These are phyloP conservation scores for Lathyrus tuberosus DNA, from an alignment of 306 rosid genomes.

Conservation along the genomic window DNA sequence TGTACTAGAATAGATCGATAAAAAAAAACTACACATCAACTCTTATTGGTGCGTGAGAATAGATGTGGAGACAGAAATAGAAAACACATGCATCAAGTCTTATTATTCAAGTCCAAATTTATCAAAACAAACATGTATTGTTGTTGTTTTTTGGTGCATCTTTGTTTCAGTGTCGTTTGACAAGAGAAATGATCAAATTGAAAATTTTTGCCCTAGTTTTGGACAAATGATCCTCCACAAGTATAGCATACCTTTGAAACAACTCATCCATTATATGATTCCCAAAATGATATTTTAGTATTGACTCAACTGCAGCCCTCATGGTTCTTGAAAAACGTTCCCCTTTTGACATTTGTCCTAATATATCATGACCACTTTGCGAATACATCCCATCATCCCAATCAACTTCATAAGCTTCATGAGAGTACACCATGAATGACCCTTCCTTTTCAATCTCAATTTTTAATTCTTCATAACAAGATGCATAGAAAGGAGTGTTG, in stretches of 20 bases:
- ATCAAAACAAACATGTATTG: background rate
- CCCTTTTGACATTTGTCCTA: constrained; percentile 8
- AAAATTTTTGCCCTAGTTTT: constrained; percentile 44
- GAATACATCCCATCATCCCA: constrained; percentile 60
- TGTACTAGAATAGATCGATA: too few species aligned
- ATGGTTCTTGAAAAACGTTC: constrained; percentile 39
- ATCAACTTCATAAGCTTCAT: constrained; percentile 49
- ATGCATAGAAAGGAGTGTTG: too few species aligned
- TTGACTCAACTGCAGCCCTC: constrained; percentile 77
- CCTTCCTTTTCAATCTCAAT: constrained; percentile 57
- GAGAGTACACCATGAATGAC: constrained; percentile 53
- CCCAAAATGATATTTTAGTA: constrained; percentile 71
- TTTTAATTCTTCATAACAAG: too few species aligned
- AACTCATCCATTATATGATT: constrained; percentile 54
- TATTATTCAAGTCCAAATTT: too few species aligned
- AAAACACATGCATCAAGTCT: too few species aligned
- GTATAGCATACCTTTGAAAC: constrained; percentile 42
- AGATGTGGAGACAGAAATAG: too few species aligned
- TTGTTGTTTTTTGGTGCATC: background rate
- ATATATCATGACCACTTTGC: background rate
- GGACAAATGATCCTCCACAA: constrained; percentile 54
- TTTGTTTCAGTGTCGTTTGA: constrained; percentile 27
- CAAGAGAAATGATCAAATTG: constrained; percentile 60
- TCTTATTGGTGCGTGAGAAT: too few species aligned
- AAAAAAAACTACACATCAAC: too few species aligned